Conservation (phyloP, 352 stramenopile species). For the Phytophthora pistaciae region DNA sequence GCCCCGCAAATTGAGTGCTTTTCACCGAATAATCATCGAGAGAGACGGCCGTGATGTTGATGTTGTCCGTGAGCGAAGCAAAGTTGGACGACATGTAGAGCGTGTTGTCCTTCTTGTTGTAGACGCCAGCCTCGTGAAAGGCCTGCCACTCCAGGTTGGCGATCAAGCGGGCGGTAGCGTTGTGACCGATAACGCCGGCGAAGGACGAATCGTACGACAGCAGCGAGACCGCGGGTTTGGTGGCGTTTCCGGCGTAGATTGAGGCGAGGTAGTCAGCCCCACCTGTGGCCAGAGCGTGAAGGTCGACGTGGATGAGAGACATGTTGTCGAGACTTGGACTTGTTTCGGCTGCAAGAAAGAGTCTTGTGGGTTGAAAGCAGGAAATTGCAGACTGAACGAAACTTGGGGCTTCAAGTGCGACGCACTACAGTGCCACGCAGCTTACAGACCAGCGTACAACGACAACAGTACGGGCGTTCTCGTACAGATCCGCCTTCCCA, state of each 20-base stretch:
- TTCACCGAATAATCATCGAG: constrained; percentile 23
- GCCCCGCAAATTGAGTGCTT: constrained; percentile 23
- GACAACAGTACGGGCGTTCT: too few species aligned
- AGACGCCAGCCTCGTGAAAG: constrained; percentile 30
- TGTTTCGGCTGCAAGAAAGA: too few species aligned
- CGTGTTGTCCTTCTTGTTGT: constrained; percentile 32
- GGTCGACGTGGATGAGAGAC: constrained; percentile 27
- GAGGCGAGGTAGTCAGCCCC: constrained; percentile 26
- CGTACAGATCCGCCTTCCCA: too few species aligned
- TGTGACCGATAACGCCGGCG: constrained; percentile 14
- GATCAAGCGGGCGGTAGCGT: constrained; percentile 10
- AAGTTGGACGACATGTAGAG: constrained; percentile 35
- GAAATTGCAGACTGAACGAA: too few species aligned
- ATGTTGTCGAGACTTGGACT: too few species aligned
- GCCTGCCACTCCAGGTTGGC: constrained; percentile 26
- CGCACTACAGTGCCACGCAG: too few species aligned
- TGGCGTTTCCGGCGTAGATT: constrained; percentile 25
- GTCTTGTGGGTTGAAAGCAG: too few species aligned
- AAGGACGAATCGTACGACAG: constrained; percentile 28
- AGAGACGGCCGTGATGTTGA: constrained; percentile 30
- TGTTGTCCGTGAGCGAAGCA: constrained; percentile 19
- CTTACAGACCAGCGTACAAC: too few species aligned
- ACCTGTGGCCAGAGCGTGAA: constrained; percentile 24
- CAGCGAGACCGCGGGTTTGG: constrained; percentile 13
- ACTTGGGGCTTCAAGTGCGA: too few species aligned